phyloP scores from a whole-genome alignment of 208 protist species.

The Leishmania arabica region DNA sequence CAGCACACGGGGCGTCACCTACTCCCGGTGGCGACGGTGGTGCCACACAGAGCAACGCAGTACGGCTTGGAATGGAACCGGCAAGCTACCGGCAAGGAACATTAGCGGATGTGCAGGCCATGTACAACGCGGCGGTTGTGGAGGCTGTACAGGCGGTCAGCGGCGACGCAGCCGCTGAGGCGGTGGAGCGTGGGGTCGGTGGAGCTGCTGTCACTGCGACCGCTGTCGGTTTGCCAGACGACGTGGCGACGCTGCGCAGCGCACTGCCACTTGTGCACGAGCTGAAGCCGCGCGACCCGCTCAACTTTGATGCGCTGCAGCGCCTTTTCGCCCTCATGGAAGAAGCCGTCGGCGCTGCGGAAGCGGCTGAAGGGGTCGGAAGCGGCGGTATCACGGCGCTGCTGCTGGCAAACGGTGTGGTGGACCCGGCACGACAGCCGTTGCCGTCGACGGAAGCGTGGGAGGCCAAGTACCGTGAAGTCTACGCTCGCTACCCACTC shows the following conservation, averaged over 20 bases:
- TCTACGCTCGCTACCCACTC: conserved; percentile 67
- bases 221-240: conserved; percentile 59
- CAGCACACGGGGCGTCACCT: not conserved
- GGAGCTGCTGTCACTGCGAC: conserved; percentile 33
- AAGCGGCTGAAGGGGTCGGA: not conserved
- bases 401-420: conserved; percentile 45
- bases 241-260: conserved; percentile 33
- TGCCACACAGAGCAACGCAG: not conserved
- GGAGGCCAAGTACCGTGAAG: conserved; percentile 49
- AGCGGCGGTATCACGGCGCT: conserved; percentile 19
- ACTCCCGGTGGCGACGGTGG: not conserved
- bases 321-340: conserved; percentile 50
- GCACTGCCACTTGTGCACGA: conserved; percentile 48
- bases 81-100: conserved; percentile 13
- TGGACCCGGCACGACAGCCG: conserved; percentile 44
- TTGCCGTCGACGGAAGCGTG: conserved; percentile 40
- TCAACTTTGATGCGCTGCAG: conserved; percentile 68
- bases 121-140: conserved; percentile 9
- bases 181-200: conserved; percentile 16
- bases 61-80: conserved; percentile 28
- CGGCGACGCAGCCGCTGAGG: not conserved
- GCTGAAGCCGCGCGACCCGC: conserved; percentile 48
- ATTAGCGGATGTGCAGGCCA: conserved; percentile 9
- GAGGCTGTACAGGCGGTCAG: conserved; percentile 9
- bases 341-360: conserved; percentile 6